A percentile compares a stretch with the other conserved stretches of the same genome.
Conservation (phyloP, 352 stramenopile species). For the Vaucheria bursata region DNA sequence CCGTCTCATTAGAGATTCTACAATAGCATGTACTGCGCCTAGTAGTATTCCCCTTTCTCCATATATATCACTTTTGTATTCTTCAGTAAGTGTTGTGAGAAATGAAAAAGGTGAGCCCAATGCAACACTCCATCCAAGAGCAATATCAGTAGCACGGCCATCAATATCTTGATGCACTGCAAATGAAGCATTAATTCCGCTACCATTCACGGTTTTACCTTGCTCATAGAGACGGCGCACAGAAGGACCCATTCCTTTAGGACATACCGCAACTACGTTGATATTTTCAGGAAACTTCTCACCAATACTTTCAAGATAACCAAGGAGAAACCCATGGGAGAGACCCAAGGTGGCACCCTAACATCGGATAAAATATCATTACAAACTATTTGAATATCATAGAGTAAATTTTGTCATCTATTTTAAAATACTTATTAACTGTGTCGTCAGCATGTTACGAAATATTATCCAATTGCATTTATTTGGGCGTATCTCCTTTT, state of each 20-base stretch:
- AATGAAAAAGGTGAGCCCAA: constrained; percentile 95
- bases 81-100: constrained; percentile 85
- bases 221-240: constrained; percentile 95
- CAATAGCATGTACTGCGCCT: constrained; percentile 89
- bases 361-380: background rate
- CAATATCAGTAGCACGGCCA: constrained; percentile 71
- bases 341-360: constrained; percentile 84
- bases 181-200: constrained; percentile 92
- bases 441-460: background rate
- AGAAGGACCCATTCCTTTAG: constrained; percentile 92
- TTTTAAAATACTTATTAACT: background rate
- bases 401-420: background rate
- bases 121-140: constrained; percentile 88
- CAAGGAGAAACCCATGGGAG: constrained; percentile 92
- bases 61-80: constrained; percentile 98
- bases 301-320: constrained; percentile 87
- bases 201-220: constrained; percentile 92
- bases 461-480: background rate
- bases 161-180: constrained; percentile 74
- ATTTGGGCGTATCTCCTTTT: background rate
- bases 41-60: constrained; percentile 92
- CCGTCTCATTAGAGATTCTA: constrained; percentile 91
- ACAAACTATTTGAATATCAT: background rate
- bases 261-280: constrained; percentile 95
- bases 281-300: constrained; percentile 88